Evolutionary conservation across 2,329 filamentous ascomycete species (phyloP), one percentile per base, ranked within the genome.

Genomic region (Penicillium vulpinum): DNA sequence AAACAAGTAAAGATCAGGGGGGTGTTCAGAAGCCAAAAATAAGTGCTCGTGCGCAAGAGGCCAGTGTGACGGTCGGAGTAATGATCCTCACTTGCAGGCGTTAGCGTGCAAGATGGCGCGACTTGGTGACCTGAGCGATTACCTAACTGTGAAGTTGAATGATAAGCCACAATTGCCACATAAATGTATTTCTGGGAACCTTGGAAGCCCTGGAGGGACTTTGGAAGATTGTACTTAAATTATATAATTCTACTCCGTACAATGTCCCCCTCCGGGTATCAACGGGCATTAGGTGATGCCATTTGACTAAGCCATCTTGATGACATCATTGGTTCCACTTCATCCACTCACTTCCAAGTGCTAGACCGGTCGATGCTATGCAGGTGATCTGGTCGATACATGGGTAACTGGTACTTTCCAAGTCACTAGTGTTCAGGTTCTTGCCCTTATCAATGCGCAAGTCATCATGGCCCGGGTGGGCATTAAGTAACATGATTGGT

Each of bases 331-430:
- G 16, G 56, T 26, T 40, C 67, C 64, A 66, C 63, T 15, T 26
- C 18, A 16, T 24, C 50, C 35, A 62, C 29, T 22, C n/a, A 9
- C 29, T 46, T 46, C 21, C 15, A 8, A 24, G 44, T 9, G 54
- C 65, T 68, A 70, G 68, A 70, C 67, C 68, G 67, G 67, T 70
- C 68, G 54, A 70, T 68, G 51, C 40, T 43, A 49, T 64, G 63
- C 62, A 65, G 60, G 62, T 65, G 62, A 65, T 62, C 44, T 45
- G 18, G 40, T 43, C 24, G 44, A 46, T 46, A 54, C 48, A 63
- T 46, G 50, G 39, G 56, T 21, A 52, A 53, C 46, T 45, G 56
- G 58, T 58, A 54, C 41, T 52, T 41, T 24, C 46, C 2, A 41
- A 38, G 51, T 54, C 36, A 36, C 51, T 47, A 31, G 33, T n/a